Conservation (phyloP, 768 basidiomycete species). For the Sistotremastrum suecicum region DNA sequence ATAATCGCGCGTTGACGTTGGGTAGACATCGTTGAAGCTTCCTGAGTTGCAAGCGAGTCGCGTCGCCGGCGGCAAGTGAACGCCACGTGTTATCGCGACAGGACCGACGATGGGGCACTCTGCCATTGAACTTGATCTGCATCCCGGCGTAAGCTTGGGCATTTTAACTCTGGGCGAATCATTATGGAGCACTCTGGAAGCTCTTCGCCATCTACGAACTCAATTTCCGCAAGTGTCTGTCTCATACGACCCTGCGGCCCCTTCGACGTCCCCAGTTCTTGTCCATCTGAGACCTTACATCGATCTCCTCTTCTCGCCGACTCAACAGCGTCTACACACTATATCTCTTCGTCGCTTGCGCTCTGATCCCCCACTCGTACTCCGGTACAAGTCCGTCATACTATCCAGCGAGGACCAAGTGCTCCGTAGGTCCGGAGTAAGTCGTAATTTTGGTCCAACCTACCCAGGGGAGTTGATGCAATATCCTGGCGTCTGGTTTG, state of each 20-base stretch:
- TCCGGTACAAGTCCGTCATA: conserved; percentile 52
- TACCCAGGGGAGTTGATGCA: conserved; percentile 64
- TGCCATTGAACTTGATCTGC: conserved; percentile 58
- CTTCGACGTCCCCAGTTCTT: conserved; percentile 58
- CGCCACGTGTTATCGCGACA: conserved; percentile 6
- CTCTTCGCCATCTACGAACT: conserved; percentile 49
- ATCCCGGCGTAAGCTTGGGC: conserved; percentile 63
- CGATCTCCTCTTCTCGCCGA: conserved; percentile 73
- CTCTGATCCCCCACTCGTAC: conserved; percentile 47
- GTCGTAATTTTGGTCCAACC: conserved; percentile 68
- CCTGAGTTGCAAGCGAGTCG: neutral
- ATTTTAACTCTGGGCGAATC: conserved; percentile 58
- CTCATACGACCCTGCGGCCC: conserved; percentile 65
- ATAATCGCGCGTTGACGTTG: conserved; percentile 27
- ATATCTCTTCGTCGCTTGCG: conserved; percentile 59
- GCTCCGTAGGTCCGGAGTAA: conserved; percentile 50
- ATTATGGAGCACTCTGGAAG: conserved; percentile 63
- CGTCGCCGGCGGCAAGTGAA: neutral
- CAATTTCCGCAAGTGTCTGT: conserved; percentile 71
- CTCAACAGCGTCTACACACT: conserved; percentile 65
- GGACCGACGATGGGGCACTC: conserved; percentile 16
- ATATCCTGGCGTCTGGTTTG: conserved; percentile 77
- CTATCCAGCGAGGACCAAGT: conserved; percentile 49
- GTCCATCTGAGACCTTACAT: conserved; percentile 70
- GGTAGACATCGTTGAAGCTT: conserved; percentile 19